Evolutionary conservation across 331 rosid species (phyloP).

Genomic region (Quercus lobata): DNA sequence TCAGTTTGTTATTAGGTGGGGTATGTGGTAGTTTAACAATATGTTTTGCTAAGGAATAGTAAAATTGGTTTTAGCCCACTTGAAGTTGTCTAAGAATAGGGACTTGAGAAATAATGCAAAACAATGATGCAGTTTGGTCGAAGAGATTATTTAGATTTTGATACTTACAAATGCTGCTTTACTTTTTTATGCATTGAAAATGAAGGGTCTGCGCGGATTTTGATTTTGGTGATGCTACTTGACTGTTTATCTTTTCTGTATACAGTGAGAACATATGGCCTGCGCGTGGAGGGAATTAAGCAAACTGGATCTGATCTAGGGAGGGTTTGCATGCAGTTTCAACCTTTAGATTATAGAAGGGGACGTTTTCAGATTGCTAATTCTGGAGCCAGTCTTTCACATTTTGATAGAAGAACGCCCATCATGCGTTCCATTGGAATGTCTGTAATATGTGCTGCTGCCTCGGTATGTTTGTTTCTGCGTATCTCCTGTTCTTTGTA

Average conservation of each 20-base stretch:
- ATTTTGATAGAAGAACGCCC: conserved; percentile 8
- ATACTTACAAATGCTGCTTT: background rate
- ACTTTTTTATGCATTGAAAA: no score
- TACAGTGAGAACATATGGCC: conserved; percentile 16
- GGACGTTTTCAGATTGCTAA: conserved; percentile 17
- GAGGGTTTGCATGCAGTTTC: conserved; percentile 16
- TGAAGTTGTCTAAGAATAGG: background rate
- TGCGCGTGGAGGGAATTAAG: background rate
- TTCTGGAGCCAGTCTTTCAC: background rate
- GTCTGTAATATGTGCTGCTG: conserved; percentile 39
- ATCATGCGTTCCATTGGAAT: conserved; percentile 10
- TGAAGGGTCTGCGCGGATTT: background rate
- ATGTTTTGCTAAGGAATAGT: background rate
- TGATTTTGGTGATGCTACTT: background rate
- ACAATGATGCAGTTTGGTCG: background rate
- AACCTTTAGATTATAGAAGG: conserved; percentile 26
- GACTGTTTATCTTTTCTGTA: background rate
- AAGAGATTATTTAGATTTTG: background rate
- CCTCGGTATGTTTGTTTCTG: conserved; percentile 46
- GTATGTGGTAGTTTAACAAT: background rate
- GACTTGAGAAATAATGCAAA: background rate
- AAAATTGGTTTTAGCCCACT: background rate
- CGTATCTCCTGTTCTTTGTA: conserved; percentile 1
- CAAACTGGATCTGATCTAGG: conserved; percentile 21
- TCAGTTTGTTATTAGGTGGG: background rate